These are phyloP conservation scores for Candida khao-thaluensis DNA, from an alignment of 805 yeast genomes.

Conservation along the genomic window DNA sequence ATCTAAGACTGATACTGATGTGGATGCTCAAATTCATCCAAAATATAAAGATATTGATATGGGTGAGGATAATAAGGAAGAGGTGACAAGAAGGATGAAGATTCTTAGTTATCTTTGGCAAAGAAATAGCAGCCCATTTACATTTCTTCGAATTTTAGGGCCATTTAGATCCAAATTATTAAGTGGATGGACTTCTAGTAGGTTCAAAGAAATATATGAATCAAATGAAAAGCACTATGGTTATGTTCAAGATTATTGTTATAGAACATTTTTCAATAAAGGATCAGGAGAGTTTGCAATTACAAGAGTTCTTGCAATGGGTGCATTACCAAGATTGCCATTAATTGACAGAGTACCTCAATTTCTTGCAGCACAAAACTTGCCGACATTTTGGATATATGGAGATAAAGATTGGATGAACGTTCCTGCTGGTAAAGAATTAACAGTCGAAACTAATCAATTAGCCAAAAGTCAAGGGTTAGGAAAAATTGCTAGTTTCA, in stretches of 20 bases:
- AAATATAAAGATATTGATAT: conserved; percentile 13
- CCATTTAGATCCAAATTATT: conserved; percentile 54
- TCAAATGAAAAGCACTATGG: conserved; percentile 32
- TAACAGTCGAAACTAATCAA: conserved; percentile 32
- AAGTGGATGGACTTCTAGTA: conserved; percentile 51
- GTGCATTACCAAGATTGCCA: conserved; percentile 58
- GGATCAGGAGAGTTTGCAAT: conserved; percentile 68
- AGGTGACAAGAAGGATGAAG: conserved; percentile 25
- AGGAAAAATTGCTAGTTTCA: conserved; percentile 29
- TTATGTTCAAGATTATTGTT: conserved; percentile 52
- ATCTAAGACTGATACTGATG: neutral
- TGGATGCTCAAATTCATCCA: conserved; percentile 8
- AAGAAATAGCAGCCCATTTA: conserved; percentile 53
- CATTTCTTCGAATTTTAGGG: conserved; percentile 48
- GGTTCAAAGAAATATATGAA: conserved; percentile 42
- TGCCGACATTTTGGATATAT: conserved; percentile 59
- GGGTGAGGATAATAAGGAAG: conserved; percentile 11
- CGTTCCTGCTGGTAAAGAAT: conserved; percentile 53
- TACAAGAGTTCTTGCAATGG: conserved; percentile 58
- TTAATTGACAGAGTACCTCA: conserved; percentile 50
- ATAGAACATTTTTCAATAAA: conserved; percentile 50
- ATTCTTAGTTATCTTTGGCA: conserved; percentile 50
- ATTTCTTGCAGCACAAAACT: conserved; percentile 36
- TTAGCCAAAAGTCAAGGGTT: conserved; percentile 29
- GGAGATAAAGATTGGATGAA: conserved; percentile 77